These are phyloP conservation scores for Azolla pinnata DNA, from an alignment of 75 land plant genomes.

Conservation along the genomic window DNA sequence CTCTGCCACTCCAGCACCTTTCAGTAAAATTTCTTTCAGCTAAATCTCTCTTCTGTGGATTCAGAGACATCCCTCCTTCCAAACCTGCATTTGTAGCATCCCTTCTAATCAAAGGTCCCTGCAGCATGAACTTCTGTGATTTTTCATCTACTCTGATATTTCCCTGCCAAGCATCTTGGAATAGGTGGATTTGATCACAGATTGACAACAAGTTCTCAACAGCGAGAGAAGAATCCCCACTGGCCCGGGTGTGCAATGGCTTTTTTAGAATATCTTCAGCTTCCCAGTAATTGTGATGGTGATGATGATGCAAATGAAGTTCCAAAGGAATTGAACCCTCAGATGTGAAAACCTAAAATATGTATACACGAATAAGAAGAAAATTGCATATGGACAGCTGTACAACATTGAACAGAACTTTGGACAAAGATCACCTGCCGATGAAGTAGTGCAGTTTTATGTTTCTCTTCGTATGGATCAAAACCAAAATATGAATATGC, in stretches of 20 bases:
- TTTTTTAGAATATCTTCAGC: neutral
- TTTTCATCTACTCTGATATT: constrained; percentile 1
- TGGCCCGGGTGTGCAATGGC: neutral
- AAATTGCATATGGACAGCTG: neutral
- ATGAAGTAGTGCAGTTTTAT: neutral
- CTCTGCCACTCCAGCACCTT: neutral
- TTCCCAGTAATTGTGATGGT: constrained; percentile 16
- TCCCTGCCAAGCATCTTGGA: constrained; percentile 5
- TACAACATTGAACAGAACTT: too few relatives aligned
- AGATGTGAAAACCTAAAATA: neutral
- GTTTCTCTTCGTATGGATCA: constrained; percentile 10
- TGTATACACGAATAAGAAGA: neutral
- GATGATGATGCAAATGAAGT: constrained; percentile 27
- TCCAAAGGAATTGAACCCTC: constrained; percentile 15
- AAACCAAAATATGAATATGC: constrained; percentile 26
- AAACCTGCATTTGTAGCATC: neutral
- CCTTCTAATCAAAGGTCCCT: constrained; percentile 1
- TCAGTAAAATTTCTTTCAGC: neutral
- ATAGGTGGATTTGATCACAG: neutral
- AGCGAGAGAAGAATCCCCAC: constrained; percentile 3
- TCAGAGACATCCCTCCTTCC: neutral
- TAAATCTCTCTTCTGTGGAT: neutral
- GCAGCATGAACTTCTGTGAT: constrained; percentile 5
- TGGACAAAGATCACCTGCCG: neutral
- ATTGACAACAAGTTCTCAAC: constrained; percentile 2